Base-by-base conservation (phyloP, 1,284 basidiomycete genomes). In the Microbotryum silenes-acaulis region DNA sequence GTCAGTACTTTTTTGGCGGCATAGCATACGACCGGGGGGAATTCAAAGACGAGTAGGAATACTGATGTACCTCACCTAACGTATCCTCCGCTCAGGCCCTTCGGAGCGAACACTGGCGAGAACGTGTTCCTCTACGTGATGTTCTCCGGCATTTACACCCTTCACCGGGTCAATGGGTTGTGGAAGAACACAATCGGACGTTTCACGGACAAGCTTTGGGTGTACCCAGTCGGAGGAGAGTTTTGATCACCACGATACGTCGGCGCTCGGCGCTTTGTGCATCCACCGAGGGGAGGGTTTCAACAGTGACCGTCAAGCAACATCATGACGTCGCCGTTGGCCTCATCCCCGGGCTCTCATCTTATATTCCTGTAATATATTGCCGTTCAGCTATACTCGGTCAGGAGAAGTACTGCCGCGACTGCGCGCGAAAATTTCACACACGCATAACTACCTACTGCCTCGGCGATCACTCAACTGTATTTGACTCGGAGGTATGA, bases 201-300 rank as follows among this genome's bases (percentile, higher is more conserved):
- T 4, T 12, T 60, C 8, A 47, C 55, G 27, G 20, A 31, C 21
- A 51, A 55, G 42, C 23, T 45, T 23, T 56, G 48, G 37, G 27
- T 29, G 31, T 60, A 60, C 54, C 53, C 52, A 5, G 31, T 56
- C 31, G 59, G 59, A 16, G 59, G 59, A 5, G 16, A 49, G 23
- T 60, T 56, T n/a, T 60, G 47, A 54, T 42, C 37, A 42, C 37
- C 37, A 42, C 37, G 37, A 42, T 6, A 42, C 16, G 37, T 14
- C 37, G 37, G 37, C 37, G 37, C 37, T 18, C 31, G 31, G 31
- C 31, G 31, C 31, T 31, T 31, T 31, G 31, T 31, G 31, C 8
- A 9, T 31, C 31, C 31, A 31, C 31, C 1, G 31, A 7, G 31
- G 31, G 31, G 31, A 7, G 31, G 31, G 6, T 31, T 31, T 31